Evolutionary conservation across 2,329 filamentous ascomycete genomes (phyloP).

Genomic region (Cercospora sp.): DNA sequence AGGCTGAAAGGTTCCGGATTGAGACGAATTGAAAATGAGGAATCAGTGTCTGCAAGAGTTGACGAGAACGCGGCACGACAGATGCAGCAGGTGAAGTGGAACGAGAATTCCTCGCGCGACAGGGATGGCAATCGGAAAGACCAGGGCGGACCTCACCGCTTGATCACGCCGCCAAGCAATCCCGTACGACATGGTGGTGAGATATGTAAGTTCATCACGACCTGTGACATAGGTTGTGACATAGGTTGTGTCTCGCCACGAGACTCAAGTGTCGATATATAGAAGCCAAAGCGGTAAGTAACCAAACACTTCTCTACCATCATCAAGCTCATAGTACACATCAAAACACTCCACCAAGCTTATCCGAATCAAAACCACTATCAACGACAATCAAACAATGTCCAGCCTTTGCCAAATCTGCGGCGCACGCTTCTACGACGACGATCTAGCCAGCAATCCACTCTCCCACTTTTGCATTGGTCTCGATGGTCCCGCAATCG

Average conservation of each 20-base stretch:
- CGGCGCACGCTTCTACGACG: conserved; percentile 14
- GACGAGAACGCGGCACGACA: too few relatives aligned
- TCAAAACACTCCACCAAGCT: not conserved
- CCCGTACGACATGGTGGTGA: not conserved
- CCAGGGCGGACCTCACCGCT: conserved; percentile 11
- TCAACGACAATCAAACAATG: conserved; percentile 11
- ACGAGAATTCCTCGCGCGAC: conserved; percentile 3
- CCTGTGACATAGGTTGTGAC: not conserved
- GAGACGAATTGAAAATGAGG: too few relatives aligned
- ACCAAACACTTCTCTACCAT: not conserved
- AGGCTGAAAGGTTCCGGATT: too few relatives aligned
- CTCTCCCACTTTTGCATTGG: conserved; percentile 17
- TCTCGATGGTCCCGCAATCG: conserved; percentile 17
- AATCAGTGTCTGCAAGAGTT: too few relatives aligned
- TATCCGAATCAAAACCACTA: not conserved
- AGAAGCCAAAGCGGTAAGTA: not conserved
- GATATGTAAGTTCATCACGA: conserved; percentile 8
- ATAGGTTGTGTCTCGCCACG: conserved; percentile 5
- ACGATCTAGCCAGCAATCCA: conserved; percentile 9
- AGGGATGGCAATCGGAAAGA: conserved; percentile 3
- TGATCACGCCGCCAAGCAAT: not conserved
- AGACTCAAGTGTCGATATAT: not conserved
- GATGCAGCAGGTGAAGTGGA: not conserved
- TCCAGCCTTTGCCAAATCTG: conserved; percentile 19
- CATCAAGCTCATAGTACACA: not conserved